Percentiles rank a stretch among this genome's conserved stretches.
These are phyloP conservation scores for Amanita thiersii DNA, from an alignment of 768 basidiomycete genomes.

Conservation along the genomic window DNA sequence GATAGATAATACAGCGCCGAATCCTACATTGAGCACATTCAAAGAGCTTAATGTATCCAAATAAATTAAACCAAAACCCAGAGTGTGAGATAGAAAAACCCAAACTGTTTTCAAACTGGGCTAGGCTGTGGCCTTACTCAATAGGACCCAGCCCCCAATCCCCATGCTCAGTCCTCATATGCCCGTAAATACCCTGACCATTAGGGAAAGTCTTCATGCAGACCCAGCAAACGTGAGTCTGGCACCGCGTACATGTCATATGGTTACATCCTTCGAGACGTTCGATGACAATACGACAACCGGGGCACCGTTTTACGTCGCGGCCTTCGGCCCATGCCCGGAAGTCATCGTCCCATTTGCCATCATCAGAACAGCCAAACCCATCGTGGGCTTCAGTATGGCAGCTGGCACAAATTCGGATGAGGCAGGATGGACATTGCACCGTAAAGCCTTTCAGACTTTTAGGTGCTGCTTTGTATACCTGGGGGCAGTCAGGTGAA, in stretches of 20 bases:
- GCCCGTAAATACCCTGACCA: constrained; percentile 67
- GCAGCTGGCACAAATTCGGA: constrained; percentile 63
- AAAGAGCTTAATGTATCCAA: too few relatives aligned
- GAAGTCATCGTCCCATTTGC: constrained; percentile 49
- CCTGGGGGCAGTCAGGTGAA: constrained; percentile 68
- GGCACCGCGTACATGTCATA: constrained; percentile 69
- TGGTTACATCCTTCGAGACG: constrained; percentile 75
- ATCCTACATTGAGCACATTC: too few relatives aligned
- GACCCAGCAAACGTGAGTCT: constrained; percentile 77
- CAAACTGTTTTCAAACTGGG: too few relatives aligned
- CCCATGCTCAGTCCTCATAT: constrained; percentile 66
- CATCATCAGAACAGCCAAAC: constrained; percentile 52
- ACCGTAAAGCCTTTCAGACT: constrained; percentile 33
- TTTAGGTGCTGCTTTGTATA: constrained; percentile 50
- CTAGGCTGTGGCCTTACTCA: constrained; percentile 10
- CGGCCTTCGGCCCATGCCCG: constrained; percentile 53
- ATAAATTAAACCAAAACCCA: too few relatives aligned
- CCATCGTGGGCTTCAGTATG: constrained; percentile 52
- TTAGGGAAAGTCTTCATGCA: constrained; percentile 64
- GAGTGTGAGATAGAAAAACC: too few relatives aligned
- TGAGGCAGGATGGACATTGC: constrained; percentile 65
- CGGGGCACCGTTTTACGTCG: constrained; percentile 70
- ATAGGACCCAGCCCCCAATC: constrained; percentile 39
- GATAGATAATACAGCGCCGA: too few relatives aligned
- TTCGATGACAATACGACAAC: constrained; percentile 65